Percentiles rank a stretch among this genome's conserved stretches.
These are phyloP conservation scores for Sordaria brevicollis DNA, from an alignment of 495 filamentous ascomycete species.

Conservation along the genomic window DNA sequence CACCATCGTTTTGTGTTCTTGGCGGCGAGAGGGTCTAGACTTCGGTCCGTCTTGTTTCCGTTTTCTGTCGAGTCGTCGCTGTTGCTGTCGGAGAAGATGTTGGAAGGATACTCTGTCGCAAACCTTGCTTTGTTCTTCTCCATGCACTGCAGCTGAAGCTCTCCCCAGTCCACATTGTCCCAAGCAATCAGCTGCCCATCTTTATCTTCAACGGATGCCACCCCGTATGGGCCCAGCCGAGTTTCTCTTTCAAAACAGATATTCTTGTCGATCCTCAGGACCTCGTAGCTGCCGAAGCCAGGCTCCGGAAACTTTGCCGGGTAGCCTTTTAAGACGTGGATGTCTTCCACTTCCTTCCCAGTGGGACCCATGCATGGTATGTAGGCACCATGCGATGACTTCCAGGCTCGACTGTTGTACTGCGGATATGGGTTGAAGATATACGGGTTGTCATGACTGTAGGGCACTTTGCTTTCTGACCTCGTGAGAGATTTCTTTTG, in stretches of 20 bases:
- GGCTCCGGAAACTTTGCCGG: slow-evolving; percentile 64
- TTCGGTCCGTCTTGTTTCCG: not conserved
- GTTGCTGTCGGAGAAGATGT: slow-evolving; percentile 14
- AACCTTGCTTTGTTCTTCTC: slow-evolving; percentile 54
- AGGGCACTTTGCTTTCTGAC: slow-evolving; percentile 12
- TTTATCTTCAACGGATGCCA: slow-evolving; percentile 33
- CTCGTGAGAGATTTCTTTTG: slow-evolving; percentile 17
- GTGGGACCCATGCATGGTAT: slow-evolving; percentile 28
- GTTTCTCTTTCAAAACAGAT: slow-evolving; percentile 91
- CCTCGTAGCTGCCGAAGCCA: slow-evolving; percentile 64
- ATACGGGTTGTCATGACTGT: slow-evolving; percentile 22
- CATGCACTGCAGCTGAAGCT: slow-evolving; percentile 54
- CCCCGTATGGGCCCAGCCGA: slow-evolving; percentile 72
- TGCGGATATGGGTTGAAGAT: slow-evolving; percentile 41
- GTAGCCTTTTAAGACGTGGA: slow-evolving; percentile 46
- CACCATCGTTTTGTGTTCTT: slow-evolving; percentile 3
- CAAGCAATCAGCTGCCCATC: slow-evolving; percentile 42
- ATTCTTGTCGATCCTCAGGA: slow-evolving; percentile 64
- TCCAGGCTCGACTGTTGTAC: slow-evolving; percentile 30
- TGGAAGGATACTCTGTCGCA: slow-evolving; percentile 18
- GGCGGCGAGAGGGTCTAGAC: no score
- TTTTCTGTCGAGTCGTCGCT: not conserved
- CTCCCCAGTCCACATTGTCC: slow-evolving; percentile 59
- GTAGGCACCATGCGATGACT: slow-evolving; percentile 16
- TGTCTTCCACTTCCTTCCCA: slow-evolving; percentile 21